These are phyloP conservation scores for Trichoderma sp. DNA, from an alignment of 2,329 filamentous ascomycete genomes.

Conservation along the genomic window DNA sequence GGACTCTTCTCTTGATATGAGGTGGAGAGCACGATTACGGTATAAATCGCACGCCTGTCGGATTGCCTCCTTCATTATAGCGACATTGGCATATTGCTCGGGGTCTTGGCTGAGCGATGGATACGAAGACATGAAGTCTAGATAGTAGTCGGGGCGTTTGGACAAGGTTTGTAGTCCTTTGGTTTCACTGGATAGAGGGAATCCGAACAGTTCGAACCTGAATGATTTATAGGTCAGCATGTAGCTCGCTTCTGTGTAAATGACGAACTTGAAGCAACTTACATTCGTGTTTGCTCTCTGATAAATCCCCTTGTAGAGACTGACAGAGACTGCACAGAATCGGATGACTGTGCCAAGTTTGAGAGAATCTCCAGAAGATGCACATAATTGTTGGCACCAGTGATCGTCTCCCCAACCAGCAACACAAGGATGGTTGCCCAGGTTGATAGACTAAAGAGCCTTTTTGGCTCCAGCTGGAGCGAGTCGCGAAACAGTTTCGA, in stretches of 20 bases:
- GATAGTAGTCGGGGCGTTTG: constrained; percentile 6
- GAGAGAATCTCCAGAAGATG: constrained; percentile 9
- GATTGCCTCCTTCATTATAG: constrained; percentile 10
- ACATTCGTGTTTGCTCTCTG: constrained; percentile 11
- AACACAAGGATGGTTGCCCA: constrained; percentile 5
- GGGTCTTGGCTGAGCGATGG: not conserved
- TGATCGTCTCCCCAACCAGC: constrained; percentile 6
- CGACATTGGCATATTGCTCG: constrained; percentile 6
- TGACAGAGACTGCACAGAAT: not conserved
- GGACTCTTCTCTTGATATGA: not conserved
- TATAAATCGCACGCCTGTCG: constrained; percentile 6
- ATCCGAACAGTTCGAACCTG: constrained; percentile 13
- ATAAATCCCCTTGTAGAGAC: not conserved
- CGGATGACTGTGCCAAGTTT: not conserved
- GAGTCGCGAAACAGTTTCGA: constrained; percentile 11
- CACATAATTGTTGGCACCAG: constrained; percentile 7
- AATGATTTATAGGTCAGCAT: not conserved
- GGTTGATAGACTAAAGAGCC: constrained; percentile 7
- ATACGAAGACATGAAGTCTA: constrained; percentile 10
- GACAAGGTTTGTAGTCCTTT: constrained; percentile 8
- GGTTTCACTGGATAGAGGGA: constrained; percentile 4
- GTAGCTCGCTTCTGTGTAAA: not conserved
- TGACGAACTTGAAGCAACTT: not conserved
- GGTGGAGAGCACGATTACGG: constrained; percentile 8
- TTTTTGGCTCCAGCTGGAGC: constrained; percentile 5